Evolutionary conservation across 2,329 filamentous ascomycete genomes (phyloP).

Genomic region (Trichophyton simii): DNA sequence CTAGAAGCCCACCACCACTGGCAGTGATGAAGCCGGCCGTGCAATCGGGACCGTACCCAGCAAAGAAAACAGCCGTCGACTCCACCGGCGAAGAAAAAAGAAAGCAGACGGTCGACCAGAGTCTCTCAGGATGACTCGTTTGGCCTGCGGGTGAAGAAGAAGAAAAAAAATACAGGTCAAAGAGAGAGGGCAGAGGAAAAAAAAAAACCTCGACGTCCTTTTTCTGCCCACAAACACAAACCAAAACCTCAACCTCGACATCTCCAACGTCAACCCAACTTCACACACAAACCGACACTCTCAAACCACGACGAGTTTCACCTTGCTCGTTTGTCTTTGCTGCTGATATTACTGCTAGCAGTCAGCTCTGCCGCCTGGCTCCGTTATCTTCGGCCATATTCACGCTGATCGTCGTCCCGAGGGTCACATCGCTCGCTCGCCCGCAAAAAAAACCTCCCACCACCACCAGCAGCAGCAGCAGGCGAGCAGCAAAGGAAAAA

Average conservation of each 20-base stretch:
- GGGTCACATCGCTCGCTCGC: not conserved
- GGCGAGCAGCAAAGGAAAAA: not conserved
- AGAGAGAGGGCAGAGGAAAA: not conserved
- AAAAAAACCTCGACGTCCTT: not conserved
- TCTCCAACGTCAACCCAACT: not conserved
- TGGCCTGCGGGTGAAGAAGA: not conserved
- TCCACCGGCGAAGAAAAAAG: not conserved
- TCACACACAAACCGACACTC: not conserved
- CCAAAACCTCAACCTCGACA: not conserved
- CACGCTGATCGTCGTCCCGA: not conserved
- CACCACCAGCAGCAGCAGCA: not conserved
- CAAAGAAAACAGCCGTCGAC: not conserved
- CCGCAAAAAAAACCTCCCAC: not conserved
- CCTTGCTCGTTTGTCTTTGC: not conserved
- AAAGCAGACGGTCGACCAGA: not conserved
- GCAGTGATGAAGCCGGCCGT: not conserved
- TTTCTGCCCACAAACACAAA: not conserved
- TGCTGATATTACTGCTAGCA: not conserved
- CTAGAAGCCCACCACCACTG: not conserved
- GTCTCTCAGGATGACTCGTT: not conserved
- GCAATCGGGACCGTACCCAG: not conserved
- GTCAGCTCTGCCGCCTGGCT: not conserved
- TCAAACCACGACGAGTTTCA: not conserved
- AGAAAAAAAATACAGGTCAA: not conserved
- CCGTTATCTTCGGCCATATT: slow-evolving; percentile 2